Evolutionary conservation across 2,329 filamentous ascomycete genomes (phyloP).

Genomic region (Fusarium zealandicum): DNA sequence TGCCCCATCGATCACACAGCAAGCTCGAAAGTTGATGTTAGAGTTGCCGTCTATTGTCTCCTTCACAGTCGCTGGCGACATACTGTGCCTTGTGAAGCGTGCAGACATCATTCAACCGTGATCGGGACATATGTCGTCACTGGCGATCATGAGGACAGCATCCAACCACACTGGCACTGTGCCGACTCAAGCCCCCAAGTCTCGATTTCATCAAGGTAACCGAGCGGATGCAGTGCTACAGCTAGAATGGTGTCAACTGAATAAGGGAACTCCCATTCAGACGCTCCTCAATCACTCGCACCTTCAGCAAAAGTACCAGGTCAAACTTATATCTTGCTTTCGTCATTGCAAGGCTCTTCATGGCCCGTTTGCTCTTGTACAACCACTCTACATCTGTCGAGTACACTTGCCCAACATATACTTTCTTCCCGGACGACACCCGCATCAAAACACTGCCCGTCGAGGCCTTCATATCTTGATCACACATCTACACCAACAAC

Average conservation of each 20-base stretch:
- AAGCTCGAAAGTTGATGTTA: too few relatives aligned
- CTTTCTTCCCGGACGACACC: not conserved
- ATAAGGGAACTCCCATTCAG: not conserved
- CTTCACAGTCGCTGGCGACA: too few relatives aligned
- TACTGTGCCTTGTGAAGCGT: too few relatives aligned
- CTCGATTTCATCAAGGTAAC: not conserved
- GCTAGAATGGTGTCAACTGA: too few relatives aligned
- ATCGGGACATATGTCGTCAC: not conserved
- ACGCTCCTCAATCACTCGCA: too few relatives aligned
- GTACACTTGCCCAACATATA: constrained; percentile 1
- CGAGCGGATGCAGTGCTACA: not conserved
- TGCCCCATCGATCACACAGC: too few relatives aligned
- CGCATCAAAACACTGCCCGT: constrained; percentile 1
- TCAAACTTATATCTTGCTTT: too few relatives aligned
- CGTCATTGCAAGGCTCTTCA: not conserved
- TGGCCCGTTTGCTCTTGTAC: not conserved
- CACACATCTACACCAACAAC: constrained; percentile 14
- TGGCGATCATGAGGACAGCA: not conserved
- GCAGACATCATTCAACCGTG: not conserved
- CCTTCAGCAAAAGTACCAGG: too few relatives aligned
- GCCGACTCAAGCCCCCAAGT: not conserved
- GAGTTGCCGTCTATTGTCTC: too few relatives aligned
- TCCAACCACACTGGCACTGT: too few relatives aligned
- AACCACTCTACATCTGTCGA: not conserved
- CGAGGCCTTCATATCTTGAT: constrained; percentile 14